Evolutionary conservation across 352 stramenopile genomes (phyloP).

Genomic region (Plasmopara muralis): DNA sequence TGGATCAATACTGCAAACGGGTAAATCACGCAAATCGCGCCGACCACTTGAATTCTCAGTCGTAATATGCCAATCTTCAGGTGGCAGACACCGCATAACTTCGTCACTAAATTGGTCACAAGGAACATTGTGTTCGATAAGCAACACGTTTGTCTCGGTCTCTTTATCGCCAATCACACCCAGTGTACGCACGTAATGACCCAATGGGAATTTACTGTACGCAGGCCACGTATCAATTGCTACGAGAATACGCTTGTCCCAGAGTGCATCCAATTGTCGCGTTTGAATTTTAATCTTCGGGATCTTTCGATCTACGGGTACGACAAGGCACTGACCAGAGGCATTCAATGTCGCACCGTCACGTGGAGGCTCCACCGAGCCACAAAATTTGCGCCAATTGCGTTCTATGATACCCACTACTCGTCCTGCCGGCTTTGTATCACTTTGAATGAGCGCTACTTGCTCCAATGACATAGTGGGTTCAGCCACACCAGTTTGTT

Average conservation of each 20-base stretch:
- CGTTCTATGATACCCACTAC: constrained; percentile 90
- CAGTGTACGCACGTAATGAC: constrained; percentile 95
- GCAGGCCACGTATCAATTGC: constrained; percentile 93
- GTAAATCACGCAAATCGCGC: constrained; percentile 89
- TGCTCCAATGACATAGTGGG: constrained; percentile 63
- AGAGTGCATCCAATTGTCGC: constrained; percentile 83
- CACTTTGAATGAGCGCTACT: constrained; percentile 48
- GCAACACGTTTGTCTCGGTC: constrained; percentile 92
- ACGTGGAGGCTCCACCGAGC: constrained; percentile 85
- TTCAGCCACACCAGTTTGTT: constrained; percentile 43
- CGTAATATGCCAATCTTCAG: constrained; percentile 94
- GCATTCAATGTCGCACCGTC: constrained; percentile 32
- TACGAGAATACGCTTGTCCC: constrained; percentile 93
- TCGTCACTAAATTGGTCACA: constrained; percentile 75
- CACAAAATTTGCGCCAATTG: constrained; percentile 92
- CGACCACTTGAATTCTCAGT: constrained; percentile 87
- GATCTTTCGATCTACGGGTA: constrained; percentile 85
- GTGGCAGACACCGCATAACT: constrained; percentile 89
- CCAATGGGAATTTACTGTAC: constrained; percentile 86
- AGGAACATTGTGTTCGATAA: constrained; percentile 97
- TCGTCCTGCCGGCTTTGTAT: constrained; percentile 64
- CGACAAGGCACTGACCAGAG: constrained; percentile 63
- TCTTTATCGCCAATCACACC: constrained; percentile 95
- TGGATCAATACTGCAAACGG: constrained; percentile 89
- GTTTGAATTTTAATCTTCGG: constrained; percentile 94